phyloP scores from a whole-genome alignment of 2,329 filamentous ascomycete genomes.

The Hypomyces perniciosus region DNA sequence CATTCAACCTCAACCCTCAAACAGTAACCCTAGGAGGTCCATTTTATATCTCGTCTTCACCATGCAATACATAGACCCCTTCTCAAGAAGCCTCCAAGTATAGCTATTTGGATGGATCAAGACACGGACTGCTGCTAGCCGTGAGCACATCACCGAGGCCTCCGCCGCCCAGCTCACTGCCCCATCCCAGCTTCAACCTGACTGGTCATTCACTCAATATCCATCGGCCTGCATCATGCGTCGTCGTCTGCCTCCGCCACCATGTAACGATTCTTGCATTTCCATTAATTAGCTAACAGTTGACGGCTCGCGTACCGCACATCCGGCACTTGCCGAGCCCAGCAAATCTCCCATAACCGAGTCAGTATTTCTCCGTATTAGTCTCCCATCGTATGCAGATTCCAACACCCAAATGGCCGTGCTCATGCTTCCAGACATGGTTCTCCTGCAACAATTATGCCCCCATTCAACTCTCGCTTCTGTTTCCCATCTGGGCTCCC shows the following conservation, averaged over 20 bases:
- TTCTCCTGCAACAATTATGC: background rate
- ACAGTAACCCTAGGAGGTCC: too few species aligned
- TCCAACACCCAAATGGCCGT: background rate
- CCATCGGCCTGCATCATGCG: constrained; percentile 1
- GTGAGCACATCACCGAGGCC: too few species aligned
- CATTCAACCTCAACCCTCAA: too few species aligned
- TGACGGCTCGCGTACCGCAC: background rate
- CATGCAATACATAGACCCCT: too few species aligned
- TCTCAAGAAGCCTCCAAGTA: too few species aligned
- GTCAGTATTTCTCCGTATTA: background rate
- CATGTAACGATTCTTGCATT: background rate
- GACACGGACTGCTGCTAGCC: too few species aligned
- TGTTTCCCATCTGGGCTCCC: background rate
- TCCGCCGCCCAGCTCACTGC: too few species aligned
- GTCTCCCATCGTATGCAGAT: background rate
- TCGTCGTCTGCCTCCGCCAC: background rate
- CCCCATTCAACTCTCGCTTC: background rate
- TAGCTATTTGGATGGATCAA: too few species aligned
- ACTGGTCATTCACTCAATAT: background rate
- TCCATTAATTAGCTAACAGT: background rate
- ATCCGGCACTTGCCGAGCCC: constrained; percentile 2
- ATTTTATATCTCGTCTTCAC: too few species aligned
- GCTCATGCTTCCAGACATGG: background rate
- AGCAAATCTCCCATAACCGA: background rate
- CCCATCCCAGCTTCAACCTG: too few species aligned